Evolutionary conservation across 768 basidiomycete genomes (phyloP), one percentile per base, ranked within the genome.

Genomic region (Leccinellum luteum): DNA sequence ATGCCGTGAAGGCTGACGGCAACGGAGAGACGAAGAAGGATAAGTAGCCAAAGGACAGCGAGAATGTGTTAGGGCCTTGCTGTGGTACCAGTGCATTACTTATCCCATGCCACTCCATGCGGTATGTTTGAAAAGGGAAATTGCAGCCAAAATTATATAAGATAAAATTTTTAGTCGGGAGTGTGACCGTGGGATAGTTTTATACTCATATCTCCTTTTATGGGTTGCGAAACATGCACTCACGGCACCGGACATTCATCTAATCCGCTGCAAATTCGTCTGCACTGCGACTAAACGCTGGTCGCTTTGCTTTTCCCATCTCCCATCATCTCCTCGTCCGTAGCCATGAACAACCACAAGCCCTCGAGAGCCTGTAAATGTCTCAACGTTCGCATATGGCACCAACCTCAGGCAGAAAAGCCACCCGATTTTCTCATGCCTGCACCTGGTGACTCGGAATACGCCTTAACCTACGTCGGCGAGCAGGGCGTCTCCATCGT

Each of bases 401-500:
- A 77, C 9, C 70, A 70, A 27, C 73, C 72, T 4, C 51, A 51
- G 4, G 19, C 56, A 23, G 59, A 51, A 38, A 61, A 74, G n/a
- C 74, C 76, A 13, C 66, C 75, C 57, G 65, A 69, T 59, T 73
- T 74, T 70, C 72, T 74, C 68, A 65, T 69, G 51, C 50, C 55
- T 14, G 28, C 56, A 38, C 27, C 35, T 41, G 54, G 45, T 49
- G 70, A 77, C 60, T 52, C 68, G 66, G 75, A 79, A 47, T 89
- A 82, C 70, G 68, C 68, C 19, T 77, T 78, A 56, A 76, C 87
- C 35, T 84, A 82, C 68, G 85, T 89, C 50, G 85, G 81, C 17
- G 84, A 88, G 55, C 79, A 85, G 48, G 89, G 88, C 41, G 81
- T 92, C 55, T 70, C 69, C 47, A 79, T 90, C 51, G 90, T 91